Percentiles rank a stretch among this genome's conserved stretches.
Evolutionary conservation across 495 filamentous ascomycete species (phyloP).

Genomic region (Pyronema domesticum): DNA sequence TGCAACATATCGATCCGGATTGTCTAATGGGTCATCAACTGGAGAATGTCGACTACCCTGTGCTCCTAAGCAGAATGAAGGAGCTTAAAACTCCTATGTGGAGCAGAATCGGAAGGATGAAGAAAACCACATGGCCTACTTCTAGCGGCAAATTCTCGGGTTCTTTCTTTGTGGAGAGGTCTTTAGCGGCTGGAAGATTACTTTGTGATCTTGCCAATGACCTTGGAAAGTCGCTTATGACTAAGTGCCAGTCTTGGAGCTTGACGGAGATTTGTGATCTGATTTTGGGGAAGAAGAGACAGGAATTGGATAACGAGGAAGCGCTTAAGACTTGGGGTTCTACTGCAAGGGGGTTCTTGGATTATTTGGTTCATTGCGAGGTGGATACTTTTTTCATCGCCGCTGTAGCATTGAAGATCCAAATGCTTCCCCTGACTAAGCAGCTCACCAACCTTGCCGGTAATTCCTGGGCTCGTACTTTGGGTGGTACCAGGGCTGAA

Average conservation of each 20-base stretch:
- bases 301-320: slow-evolving; percentile 71
- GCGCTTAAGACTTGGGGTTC: slow-evolving; percentile 78
- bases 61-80: slow-evolving; percentile 68
- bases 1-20: slow-evolving; percentile 79
- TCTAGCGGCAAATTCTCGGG: slow-evolving; percentile 69
- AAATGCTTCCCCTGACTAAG: slow-evolving; percentile 86
- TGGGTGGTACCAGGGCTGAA: slow-evolving; percentile 88
- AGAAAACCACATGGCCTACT: slow-evolving; percentile 69
- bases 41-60: slow-evolving; percentile 89
- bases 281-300: slow-evolving; percentile 55
- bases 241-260: slow-evolving; percentile 93
- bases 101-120: slow-evolving; percentile 77
- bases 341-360: slow-evolving; percentile 70
- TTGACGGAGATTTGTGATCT: slow-evolving; percentile 91
- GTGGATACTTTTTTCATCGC: slow-evolving; percentile 91
- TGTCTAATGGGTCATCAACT: slow-evolving; percentile 89
- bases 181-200: slow-evolving; percentile 72
- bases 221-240: slow-evolving; percentile 92
- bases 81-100: slow-evolving; percentile 83
- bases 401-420: slow-evolving; percentile 66
- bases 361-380: slow-evolving; percentile 82
- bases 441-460: slow-evolving; percentile 91
- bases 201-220: slow-evolving; percentile 93
- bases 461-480: slow-evolving; percentile 92
- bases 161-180: slow-evolving; percentile 81